Base-by-base conservation (phyloP, 495 filamentous ascomycete species). In the Astrothelium macrocarpum region DNA sequence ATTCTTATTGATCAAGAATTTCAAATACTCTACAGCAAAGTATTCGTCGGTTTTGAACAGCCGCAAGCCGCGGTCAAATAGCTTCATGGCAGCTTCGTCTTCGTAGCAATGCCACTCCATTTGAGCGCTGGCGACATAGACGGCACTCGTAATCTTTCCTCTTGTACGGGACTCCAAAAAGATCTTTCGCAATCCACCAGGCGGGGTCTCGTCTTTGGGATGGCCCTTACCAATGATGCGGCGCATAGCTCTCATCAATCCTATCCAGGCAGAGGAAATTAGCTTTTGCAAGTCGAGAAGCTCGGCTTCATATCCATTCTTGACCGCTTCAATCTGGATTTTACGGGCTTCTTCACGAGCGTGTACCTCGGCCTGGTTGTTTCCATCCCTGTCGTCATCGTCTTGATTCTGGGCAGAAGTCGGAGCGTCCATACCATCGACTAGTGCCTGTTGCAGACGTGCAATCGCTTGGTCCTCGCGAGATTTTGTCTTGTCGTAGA, bases 51-150 rank as follows among this genome's bases (percentile, higher is more conserved):
- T 87, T 0, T 91, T 91, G 71, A 96, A 97, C 1, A 98, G 79
- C 68, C 89, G 93, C 56, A 92, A 84, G 42, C 95, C 94, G 32
- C 91, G 85, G 66, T 98, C 95, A 71, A 96, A 97, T 62, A 98
- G 97, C 75, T 90, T 95, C 32, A 87, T 88, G 5, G 90, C 93
- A 0, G 92, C 88, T 2, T 85, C 83, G 64, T 97, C 94, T 69
- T 95, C 91, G 74, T 98, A 98, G 67, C 94, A 94, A 69, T 91
- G 86, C 73, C 94, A 92, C 69, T 98, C 94, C 68, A 97, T 88
- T 62, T 95, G 80, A 29, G 94, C 93, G 70, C 86, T 88, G 9
- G 90, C 93, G 62, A 95, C 86, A 71, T 97, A 98, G 23, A 96
- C 90, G 73, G 96, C 94, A 66, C 89, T 91, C 20, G 87, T 95